Evolutionary conservation across 1,284 basidiomycete species (phyloP), one percentile per base, ranked within the genome.

Genomic region (Cerioporus squamosus): DNA sequence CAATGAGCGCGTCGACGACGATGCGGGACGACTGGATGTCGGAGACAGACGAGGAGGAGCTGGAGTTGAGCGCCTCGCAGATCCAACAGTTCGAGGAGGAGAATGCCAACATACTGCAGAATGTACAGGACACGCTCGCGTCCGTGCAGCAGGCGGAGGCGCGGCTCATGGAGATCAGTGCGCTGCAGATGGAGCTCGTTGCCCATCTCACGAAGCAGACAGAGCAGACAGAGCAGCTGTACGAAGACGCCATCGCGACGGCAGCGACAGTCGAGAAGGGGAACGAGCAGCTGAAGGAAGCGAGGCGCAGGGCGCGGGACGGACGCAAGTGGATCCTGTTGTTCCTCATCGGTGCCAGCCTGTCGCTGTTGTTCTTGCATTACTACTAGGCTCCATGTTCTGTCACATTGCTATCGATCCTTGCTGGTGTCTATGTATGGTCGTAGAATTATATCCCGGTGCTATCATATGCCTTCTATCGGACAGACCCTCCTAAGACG

Each of bases 1-100:
- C 23, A 3, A 33, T 65, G 57, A 58, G 62, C 64, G 58, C 63
- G 61, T 57, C 68, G 52, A 60, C 62, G n/a, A 38, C 55, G 20
- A 48, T 57, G 63, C 77, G 75, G 24, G 80, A 82, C 45, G 79
- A 81, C 31, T 83, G 87, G 39, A 69, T 74, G 46, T 74, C 76
- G 40, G 67, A 75, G 66, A 74, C 62, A 55, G 88, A 90, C 53
- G 86, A 90, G 45, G 88, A 90, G 57, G 89, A 91, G 62, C 75
- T 91, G 33, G 89, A 93, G 68, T 77, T 95, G 12, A 85, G 90
- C 0, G 81, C 86, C 44, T 92, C 90, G 12, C 94, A 97, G 72
- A 94, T 96, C 53, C 85, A 93, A 67, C 91, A 94, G 72, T 97
- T 97, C 67, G 95, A 97, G 74, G 81, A 84, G 20, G 94, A 97